Percentiles rank a stretch among this genome's conserved stretches.
Conservation (phyloP, 371 early-diverging fungal genomes). For the Rhizopus microsporus region DNA sequence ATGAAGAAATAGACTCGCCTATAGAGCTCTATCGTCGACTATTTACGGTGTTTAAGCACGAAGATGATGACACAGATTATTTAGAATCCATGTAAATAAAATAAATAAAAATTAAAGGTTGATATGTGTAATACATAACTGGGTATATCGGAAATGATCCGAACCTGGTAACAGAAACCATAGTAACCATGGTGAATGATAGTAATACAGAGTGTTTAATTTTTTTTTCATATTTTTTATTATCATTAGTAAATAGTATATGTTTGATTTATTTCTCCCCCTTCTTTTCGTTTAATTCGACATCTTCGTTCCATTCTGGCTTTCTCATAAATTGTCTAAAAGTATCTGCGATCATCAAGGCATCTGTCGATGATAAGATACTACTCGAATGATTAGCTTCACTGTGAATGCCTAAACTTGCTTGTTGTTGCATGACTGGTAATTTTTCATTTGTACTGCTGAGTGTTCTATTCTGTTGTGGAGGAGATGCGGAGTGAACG, state of each 20-base stretch:
- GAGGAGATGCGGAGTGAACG: too few species aligned
- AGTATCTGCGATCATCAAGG: slow-evolving; percentile 54
- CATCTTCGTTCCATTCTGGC: slow-evolving; percentile 51
- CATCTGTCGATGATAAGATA: slow-evolving; percentile 50
- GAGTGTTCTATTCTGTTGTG: too few species aligned
- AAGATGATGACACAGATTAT: too few species aligned
- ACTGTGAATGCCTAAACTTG: slow-evolving; percentile 9
- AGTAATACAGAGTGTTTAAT: too few species aligned
- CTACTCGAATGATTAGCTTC: slow-evolving; percentile 45
- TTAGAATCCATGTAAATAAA: too few species aligned
- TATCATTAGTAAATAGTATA: not conserved
- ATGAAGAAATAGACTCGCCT: not conserved
- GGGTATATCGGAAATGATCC: too few species aligned
- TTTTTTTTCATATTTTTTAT: slow-evolving; percentile 1
- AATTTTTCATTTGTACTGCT: too few species aligned
- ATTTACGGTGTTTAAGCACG: not conserved
- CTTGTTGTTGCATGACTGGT: slow-evolving; percentile 1
- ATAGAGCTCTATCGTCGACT: slow-evolving; percentile 1
- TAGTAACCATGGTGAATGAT: too few species aligned
- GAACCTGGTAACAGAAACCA: too few species aligned
- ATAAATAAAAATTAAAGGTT: too few species aligned
- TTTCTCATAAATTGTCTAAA: slow-evolving; percentile 56
- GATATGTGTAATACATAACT: too few species aligned
- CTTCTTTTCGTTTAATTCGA: slow-evolving; percentile 28
- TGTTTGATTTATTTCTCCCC: slow-evolving; percentile 10